Evolutionary conservation across 208 protist species (phyloP), one percentile per base, ranked within the genome.

Genomic region (Crithidia acanthocephali): DNA sequence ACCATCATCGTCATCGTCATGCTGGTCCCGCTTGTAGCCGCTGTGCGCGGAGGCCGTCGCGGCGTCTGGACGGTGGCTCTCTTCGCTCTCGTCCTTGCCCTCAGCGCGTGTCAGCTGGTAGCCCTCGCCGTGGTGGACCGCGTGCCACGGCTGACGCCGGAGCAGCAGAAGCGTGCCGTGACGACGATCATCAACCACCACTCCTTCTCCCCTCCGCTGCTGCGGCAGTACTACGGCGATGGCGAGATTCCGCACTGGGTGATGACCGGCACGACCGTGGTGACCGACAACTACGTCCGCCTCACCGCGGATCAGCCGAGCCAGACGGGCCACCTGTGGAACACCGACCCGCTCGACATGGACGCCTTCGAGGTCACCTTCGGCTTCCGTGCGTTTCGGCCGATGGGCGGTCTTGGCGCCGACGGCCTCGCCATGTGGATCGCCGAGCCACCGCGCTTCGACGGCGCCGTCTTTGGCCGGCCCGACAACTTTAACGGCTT

Each of bases 391-490:
- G 68, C 93, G 6, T 78, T 81, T 45, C 67, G 58, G n/a, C 33
- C 33, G 47, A 68, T 69, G 28, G 48, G 56, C 11, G 57, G 69
- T 23, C n/a, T 58, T 20, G 84, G 76, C 23, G 90, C 86, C 10
- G 93, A 97, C 64, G 93, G 93, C 0, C 76, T 97, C 33, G 91
- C 81, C 20, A 23, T 97, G 42, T 97, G 93, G 91, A 67, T 96
- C 35, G 84, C 83, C 16, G 72, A 80, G 37, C 37, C 47, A 15
- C 79, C 78, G 5, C 62, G 28, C 50, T 32, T 35, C n/a, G 79
- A 81, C n/a, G 88, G 91, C n/a, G 64, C 76, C 0, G 16, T 97
- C 18, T 85, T 92, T 63, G 91, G 91, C 13, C 83, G 82, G 20
- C 71, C 87, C 2, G 28, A 57, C 47, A 72, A 76, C 22, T 97